These are phyloP conservation scores for Chlamydomonas sphaeroides DNA, from an alignment of 139 green algal genomes.

Conservation along the genomic window DNA sequence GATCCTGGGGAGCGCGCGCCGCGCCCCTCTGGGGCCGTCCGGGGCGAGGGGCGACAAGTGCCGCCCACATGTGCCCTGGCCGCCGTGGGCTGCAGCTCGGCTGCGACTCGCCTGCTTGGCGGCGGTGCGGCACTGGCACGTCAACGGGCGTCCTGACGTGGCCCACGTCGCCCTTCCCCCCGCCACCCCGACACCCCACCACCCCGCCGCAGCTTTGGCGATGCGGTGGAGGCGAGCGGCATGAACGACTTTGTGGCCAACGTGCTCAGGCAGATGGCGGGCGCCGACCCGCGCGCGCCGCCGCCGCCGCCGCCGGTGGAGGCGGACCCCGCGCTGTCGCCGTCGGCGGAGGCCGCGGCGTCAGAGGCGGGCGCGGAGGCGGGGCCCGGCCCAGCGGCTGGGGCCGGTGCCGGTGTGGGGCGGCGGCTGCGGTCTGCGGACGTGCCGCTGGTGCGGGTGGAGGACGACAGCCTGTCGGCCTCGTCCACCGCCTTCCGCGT, in stretches of 20 bases:
- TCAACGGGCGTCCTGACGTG: no score
- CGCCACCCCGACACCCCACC: background rate
- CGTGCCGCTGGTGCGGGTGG: slow-evolving; percentile 18
- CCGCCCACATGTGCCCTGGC: background rate
- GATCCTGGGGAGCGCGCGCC: no score
- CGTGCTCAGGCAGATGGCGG: slow-evolving; percentile 34
- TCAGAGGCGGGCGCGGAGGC: background rate
- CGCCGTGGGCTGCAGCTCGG: background rate
- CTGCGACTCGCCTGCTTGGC: background rate
- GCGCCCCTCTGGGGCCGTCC: no score
- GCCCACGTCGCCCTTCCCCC: no score
- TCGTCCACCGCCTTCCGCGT: slow-evolving; percentile 33
- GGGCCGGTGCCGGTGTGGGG: no score
- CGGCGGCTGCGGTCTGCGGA: background rate
- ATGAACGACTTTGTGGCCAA: slow-evolving; percentile 51
- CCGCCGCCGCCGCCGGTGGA: background rate
- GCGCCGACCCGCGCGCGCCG: background rate
- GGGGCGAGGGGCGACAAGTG: background rate
- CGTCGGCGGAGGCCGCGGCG: background rate
- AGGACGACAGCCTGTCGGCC: slow-evolving; percentile 21
- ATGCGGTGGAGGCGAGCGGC: slow-evolving; percentile 44
- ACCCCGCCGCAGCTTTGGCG: slow-evolving; percentile 13
- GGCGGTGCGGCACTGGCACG: no score
- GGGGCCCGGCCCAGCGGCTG: background rate
- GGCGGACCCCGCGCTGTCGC: background rate